Conservation (phyloP, 2,329 filamentous ascomycete genomes). For the Gaeumannomyces sp. region DNA sequence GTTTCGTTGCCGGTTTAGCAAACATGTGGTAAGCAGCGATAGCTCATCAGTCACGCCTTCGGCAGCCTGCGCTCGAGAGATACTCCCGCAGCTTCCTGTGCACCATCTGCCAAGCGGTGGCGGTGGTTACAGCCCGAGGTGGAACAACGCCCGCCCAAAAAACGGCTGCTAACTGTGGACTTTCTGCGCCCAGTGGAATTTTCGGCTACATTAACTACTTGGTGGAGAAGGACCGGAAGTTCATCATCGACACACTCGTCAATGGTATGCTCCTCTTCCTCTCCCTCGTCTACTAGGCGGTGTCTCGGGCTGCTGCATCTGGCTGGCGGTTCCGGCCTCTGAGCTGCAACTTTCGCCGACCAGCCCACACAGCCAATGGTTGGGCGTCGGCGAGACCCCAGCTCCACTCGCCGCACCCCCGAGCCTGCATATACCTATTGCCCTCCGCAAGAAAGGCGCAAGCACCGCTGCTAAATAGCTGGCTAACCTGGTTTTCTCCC, state of each 20-base stretch:
- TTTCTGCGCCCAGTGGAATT: constrained; percentile 63
- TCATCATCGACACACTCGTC: constrained; percentile 90
- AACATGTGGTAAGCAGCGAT: constrained; percentile 28
- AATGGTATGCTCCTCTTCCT: constrained; percentile 61
- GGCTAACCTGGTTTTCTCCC: neutral
- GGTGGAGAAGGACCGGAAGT: constrained; percentile 97
- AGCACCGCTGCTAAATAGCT: neutral
- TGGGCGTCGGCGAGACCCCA: neutral
- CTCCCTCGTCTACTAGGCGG: neutral
- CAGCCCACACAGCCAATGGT: neutral
- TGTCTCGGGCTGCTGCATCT: neutral
- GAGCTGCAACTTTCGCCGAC: neutral
- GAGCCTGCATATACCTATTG: neutral
- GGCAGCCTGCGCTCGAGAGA: neutral
- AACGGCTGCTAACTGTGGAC: neutral
- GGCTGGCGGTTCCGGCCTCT: neutral
- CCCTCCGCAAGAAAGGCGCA: neutral
- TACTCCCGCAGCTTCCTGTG: too few relatives aligned
- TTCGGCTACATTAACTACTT: constrained; percentile 99
- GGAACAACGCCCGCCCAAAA: neutral
- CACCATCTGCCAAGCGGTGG: neutral
- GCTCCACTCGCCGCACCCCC: neutral
- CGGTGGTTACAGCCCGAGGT: neutral
- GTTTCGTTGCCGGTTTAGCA: neutral
- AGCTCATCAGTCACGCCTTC: constrained; percentile 2